phyloP scores from a whole-genome alignment of 2,329 filamentous ascomycete species.

The Aspergillus sp. region DNA sequence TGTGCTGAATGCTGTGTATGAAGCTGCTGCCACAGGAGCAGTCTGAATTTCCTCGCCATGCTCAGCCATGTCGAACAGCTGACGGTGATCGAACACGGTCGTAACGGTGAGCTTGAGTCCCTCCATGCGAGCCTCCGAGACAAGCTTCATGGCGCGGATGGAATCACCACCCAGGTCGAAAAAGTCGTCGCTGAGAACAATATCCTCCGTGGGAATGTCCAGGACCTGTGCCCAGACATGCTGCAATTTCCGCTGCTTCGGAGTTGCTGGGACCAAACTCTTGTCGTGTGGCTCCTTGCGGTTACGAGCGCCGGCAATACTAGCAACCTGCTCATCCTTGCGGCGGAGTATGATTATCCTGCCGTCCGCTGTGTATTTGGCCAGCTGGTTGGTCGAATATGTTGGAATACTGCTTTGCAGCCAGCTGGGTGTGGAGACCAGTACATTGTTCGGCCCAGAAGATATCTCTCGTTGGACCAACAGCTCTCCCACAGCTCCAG shows the following conservation, averaged over 20 bases:
- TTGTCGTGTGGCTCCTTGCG: conserved; percentile 4
- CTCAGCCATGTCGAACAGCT: background rate
- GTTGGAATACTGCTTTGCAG: background rate
- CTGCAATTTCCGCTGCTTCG: conserved; percentile 4
- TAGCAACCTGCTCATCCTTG: background rate
- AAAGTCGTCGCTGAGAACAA: conserved; percentile 1
- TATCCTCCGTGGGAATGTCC: conserved; percentile 1
- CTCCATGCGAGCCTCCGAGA: background rate
- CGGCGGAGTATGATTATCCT: background rate
- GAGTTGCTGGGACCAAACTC: background rate
- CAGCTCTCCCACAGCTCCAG: conserved; percentile 16
- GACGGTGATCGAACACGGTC: background rate
- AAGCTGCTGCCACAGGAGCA: background rate
- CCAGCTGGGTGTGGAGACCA: background rate
- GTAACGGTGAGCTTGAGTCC: background rate
- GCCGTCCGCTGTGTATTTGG: background rate
- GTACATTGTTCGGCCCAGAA: background rate
- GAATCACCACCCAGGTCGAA: conserved; percentile 13
- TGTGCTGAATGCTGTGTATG: background rate
- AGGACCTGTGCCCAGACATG: conserved; percentile 1
- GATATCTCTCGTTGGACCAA: background rate
- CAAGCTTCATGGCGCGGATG: conserved; percentile 20
- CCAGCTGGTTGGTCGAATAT: background rate
- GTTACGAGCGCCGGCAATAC: conserved; percentile 12
- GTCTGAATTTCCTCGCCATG: background rate